A percentile compares a stretch with the other conserved stretches of the same genome.
Evolutionary conservation across 108 stramenopile genomes (phyloP).

Genomic region (Cyclostephanos invisitatus): DNA sequence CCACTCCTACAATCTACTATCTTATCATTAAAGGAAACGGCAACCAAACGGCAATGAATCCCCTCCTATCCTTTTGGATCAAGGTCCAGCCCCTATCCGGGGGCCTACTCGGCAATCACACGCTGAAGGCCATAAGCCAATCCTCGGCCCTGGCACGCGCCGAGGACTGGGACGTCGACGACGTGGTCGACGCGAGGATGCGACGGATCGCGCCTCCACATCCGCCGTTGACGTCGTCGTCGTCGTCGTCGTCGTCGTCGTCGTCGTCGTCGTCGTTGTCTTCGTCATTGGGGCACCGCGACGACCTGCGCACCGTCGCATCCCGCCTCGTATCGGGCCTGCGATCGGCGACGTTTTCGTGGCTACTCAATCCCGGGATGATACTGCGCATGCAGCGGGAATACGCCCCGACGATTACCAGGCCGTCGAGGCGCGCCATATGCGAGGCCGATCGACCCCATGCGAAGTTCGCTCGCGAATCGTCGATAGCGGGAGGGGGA

Average conservation of each 20-base stretch:
- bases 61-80: conserved; percentile 22
- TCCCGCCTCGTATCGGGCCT: conserved; percentile 11
- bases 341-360: conserved; percentile 15
- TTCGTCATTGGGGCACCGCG: conserved; percentile 23
- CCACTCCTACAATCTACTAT: too few relatives aligned
- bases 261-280: background rate
- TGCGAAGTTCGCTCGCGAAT: background rate
- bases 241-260: background rate
- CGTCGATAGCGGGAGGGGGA: background rate
- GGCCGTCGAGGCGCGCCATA: conserved; percentile 12
- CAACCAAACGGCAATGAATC: conserved; percentile 15
- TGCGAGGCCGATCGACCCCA: conserved; percentile 18
- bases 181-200: conserved; percentile 10
- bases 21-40: too few relatives aligned
- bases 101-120: conserved; percentile 4
- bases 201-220: too few relatives aligned
- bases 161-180: conserved; percentile 1
- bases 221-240: conserved; percentile 1
- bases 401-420: background rate
- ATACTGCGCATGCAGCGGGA: conserved; percentile 14
- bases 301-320: conserved; percentile 12
- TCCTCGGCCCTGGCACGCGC: conserved; percentile 3
- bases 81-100: conserved; percentile 27
- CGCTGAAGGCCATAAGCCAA: conserved; percentile 18
- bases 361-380: conserved; percentile 34